Evolutionary conservation across 306 rosid genomes (phyloP).

Genomic region (Biancaea sappan): DNA sequence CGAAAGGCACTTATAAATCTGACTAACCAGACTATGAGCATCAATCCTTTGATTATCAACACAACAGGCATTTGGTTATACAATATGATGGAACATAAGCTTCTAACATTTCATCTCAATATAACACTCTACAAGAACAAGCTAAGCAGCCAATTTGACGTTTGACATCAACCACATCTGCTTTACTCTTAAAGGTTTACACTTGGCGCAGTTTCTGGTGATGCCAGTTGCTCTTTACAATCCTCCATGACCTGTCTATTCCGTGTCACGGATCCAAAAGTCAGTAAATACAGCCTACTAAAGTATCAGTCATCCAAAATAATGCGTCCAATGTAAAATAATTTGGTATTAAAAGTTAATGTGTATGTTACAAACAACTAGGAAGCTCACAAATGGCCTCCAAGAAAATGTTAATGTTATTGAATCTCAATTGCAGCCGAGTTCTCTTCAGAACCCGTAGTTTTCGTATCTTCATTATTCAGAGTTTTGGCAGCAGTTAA

Average conservation of each 20-base stretch:
- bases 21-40: background rate
- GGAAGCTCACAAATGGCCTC: background rate
- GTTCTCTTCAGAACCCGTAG: slow-evolving; percentile 58
- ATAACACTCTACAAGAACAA: slow-evolving; percentile 23
- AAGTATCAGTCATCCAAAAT: slow-evolving; percentile 39
- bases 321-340: slow-evolving; percentile 35
- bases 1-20: too few relatives aligned
- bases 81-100: slow-evolving; percentile 9
- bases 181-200: slow-evolving; percentile 19
- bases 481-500: slow-evolving; percentile 67
- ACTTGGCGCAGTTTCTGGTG: slow-evolving; percentile 28
- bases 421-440: slow-evolving; percentile 38
- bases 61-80: background rate
- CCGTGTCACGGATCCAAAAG: slow-evolving; percentile 43
- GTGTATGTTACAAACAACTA: background rate
- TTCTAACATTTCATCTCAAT: slow-evolving; percentile 9
- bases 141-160: slow-evolving; percentile 12
- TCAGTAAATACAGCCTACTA: slow-evolving; percentile 55
- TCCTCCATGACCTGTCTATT: slow-evolving; percentile 44
- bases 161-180: slow-evolving; percentile 28
- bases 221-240: slow-evolving; percentile 27
- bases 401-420: slow-evolving; percentile 31
- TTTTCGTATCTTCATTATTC: slow-evolving; percentile 53
- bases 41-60: slow-evolving; percentile 4
- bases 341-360: slow-evolving; percentile 37